Evolutionary conservation across 345 rosid species (phyloP), one percentile per base, ranked within the genome.

Genomic region (Dipteronia dyeriana): DNA sequence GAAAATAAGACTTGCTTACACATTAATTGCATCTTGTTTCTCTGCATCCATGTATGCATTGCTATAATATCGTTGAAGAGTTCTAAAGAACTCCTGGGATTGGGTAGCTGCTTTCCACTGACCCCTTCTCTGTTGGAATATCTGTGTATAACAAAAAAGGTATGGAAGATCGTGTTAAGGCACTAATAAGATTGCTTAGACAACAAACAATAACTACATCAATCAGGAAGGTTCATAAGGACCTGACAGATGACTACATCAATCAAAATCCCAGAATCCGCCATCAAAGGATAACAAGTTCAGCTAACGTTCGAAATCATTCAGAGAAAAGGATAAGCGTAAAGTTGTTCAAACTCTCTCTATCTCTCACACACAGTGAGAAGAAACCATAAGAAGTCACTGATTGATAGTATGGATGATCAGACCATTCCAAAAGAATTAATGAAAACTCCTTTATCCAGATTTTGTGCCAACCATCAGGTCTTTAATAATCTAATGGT

Each of bases 81-180:
- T 92, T 85, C 97, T 89, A 82, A 96, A 94, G 84, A 96, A 96
- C 86, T 96, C 99, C 83, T 94, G 98, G 59, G 99, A 96, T 88
- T 96, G 99, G 54, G 92, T 92, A 79, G 99, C 95, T 22, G 99
- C 97, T 87, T 79, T 96, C 99, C 98, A 96, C 85, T 96, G 98
- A 72, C 99, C 99, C 78, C 98, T 86, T 84, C 92, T 92, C 87
- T 88, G 88, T 66, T 93, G 90, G 81, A 96, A 96, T 85, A 96
- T 91, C 99, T 96, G 80, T 73, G 83, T 16, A 76, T 34, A 75
- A 31, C 77, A 76, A 74, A n/a, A 81, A 68, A 41, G 60, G 66
- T 20, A 83, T 51, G 14, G 25, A 43, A 8, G 20, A 53, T 17
- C 31, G 65, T 7, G 5, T 56, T 63, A 5, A 59, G 47, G 60